Evolutionary conservation across 495 filamentous ascomycete genomes (phyloP).

Genomic region (Neurospora sp.): DNA sequence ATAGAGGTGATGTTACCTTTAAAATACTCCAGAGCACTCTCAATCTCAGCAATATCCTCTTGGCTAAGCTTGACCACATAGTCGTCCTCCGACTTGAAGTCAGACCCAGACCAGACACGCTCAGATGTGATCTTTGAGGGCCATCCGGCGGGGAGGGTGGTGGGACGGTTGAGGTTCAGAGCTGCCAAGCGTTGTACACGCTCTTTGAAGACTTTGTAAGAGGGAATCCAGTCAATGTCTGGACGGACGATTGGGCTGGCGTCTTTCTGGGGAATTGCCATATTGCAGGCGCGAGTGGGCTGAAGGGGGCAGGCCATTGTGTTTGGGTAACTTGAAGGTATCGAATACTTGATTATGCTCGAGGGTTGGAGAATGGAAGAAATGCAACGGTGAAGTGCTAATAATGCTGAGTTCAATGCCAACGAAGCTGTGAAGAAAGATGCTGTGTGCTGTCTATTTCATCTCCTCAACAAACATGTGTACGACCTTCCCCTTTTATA

Average conservation of each 20-base stretch:
- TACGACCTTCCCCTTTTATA: not conserved
- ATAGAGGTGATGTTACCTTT: conserved; percentile 7
- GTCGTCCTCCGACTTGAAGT: conserved; percentile 19
- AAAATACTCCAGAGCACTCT: conserved; percentile 14
- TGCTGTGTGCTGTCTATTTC: not conserved
- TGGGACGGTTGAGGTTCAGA: conserved; percentile 15
- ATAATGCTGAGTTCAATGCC: not conserved
- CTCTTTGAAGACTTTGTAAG: conserved; percentile 19
- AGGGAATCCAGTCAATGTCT: conserved; percentile 22
- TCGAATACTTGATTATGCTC: not conserved
- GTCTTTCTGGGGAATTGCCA: not conserved
- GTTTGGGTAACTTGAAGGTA: not conserved
- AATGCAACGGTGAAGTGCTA: not conserved
- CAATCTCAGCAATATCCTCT: conserved; percentile 19
- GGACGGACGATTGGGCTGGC: conserved; percentile 8
- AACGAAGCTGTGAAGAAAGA: not conserved
- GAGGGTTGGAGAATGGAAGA: not conserved
- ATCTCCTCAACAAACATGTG: not conserved
- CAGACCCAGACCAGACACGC: conserved; percentile 18
- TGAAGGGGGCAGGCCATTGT: not conserved
- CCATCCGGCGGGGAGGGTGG: conserved; percentile 18
- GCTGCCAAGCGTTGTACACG: conserved; percentile 15
- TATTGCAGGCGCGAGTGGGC: not conserved
- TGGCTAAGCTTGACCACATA: conserved; percentile 12
- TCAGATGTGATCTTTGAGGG: conserved; percentile 11